Conservation (phyloP, 2,329 filamentous ascomycete genomes). For the Colletotrichum phormii region DNA sequence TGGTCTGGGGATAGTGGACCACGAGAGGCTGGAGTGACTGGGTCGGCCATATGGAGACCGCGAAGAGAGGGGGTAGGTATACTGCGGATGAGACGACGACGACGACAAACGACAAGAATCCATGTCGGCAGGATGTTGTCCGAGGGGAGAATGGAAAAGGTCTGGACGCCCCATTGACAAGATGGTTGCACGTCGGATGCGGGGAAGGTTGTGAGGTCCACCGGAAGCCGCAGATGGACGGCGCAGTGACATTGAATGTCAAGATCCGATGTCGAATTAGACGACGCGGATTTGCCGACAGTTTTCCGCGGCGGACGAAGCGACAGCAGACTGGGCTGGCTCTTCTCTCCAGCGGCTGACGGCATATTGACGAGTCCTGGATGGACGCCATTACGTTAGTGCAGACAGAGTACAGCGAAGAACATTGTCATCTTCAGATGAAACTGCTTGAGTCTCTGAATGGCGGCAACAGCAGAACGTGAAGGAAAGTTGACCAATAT, state of each 20-base stretch:
- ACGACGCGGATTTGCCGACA: slow-evolving; percentile 7
- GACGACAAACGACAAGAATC: no score
- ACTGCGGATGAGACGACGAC: not conserved
- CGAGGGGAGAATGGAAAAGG: not conserved
- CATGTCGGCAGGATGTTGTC: not conserved
- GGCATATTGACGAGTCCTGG: not conserved
- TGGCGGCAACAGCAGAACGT: not conserved
- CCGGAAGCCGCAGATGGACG: slow-evolving; percentile 5
- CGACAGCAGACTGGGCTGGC: not conserved
- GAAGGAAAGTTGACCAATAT: not conserved
- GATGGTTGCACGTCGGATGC: slow-evolving; percentile 5
- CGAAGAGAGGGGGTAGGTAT: not conserved
- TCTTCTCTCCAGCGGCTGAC: not conserved
- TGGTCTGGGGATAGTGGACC: slow-evolving; percentile 24
- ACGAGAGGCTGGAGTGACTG: not conserved
- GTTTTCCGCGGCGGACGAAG: not conserved
- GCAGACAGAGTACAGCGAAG: not conserved
- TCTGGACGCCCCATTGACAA: not conserved
- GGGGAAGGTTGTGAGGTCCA: slow-evolving; percentile 7
- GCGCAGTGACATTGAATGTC: not conserved
- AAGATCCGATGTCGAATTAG: slow-evolving; percentile 8
- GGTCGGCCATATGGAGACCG: not conserved
- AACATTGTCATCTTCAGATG: not conserved
- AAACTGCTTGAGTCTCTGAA: not conserved
- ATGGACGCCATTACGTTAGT: not conserved